phyloP scores from a whole-genome alignment of 495 filamentous ascomycete genomes.

The Neurospora sp. region DNA sequence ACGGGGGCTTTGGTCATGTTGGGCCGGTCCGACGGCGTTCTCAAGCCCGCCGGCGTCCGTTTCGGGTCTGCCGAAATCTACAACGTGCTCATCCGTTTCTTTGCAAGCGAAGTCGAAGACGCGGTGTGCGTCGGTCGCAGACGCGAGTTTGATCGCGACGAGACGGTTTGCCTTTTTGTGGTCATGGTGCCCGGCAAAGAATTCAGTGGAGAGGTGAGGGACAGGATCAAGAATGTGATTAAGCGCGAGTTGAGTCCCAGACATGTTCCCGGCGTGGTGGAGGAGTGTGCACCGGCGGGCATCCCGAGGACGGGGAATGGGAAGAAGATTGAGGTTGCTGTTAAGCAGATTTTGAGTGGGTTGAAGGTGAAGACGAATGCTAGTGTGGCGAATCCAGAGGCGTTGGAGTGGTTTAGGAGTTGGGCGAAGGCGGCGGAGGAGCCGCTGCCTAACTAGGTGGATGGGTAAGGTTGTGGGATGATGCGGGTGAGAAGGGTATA shows the following conservation, averaged over 20 bases:
- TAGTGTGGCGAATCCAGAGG: conserved; percentile 75
- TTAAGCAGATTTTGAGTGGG: conserved; percentile 89
- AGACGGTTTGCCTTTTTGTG: conserved; percentile 78
- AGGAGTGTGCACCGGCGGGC: conserved; percentile 53
- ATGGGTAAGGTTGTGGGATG: not conserved
- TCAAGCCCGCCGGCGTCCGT: conserved; percentile 69
- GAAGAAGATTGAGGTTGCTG: conserved; percentile 89
- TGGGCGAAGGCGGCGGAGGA: conserved; percentile 45
- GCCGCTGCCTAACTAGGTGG: conserved; percentile 6
- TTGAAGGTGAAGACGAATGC: conserved; percentile 75
- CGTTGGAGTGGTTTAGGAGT: conserved; percentile 71
- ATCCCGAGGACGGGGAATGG: conserved; percentile 87
- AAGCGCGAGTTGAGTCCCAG: conserved; percentile 69
- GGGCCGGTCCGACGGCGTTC: conserved; percentile 62
- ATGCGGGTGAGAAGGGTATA: not conserved
- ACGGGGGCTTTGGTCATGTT: conserved; percentile 80
- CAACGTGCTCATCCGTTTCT: conserved; percentile 75
- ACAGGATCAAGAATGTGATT: conserved; percentile 51
- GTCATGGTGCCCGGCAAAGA: conserved; percentile 50
- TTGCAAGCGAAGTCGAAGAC: conserved; percentile 67
- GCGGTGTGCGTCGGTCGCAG: conserved; percentile 75
- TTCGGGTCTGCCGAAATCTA: conserved; percentile 86
- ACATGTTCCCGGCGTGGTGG: conserved; percentile 77
- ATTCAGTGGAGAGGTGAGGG: conserved; percentile 43
- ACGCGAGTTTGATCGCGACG: conserved; percentile 63